Conservation (phyloP, 768 basidiomycete genomes). For the Xerocomellus amylosporus region DNA sequence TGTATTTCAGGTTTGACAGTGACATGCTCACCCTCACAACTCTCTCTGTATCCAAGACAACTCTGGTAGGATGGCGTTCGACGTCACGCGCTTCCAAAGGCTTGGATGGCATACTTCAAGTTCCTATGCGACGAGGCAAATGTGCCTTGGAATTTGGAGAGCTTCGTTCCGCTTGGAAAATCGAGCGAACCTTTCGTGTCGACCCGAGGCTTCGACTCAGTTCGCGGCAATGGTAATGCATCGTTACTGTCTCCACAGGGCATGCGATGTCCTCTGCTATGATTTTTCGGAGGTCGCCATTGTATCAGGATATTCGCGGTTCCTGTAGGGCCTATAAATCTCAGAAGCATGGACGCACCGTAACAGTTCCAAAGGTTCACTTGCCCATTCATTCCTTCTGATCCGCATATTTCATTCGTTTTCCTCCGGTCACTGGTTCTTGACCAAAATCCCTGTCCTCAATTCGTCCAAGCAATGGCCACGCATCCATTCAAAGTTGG, state of each 20-base stretch:
- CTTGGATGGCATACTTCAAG: too few species aligned
- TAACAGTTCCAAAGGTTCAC: not conserved
- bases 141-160: too few species aligned
- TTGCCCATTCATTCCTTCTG: not conserved
- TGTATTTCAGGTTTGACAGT: too few species aligned
- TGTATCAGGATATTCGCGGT: not conserved
- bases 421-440: constrained; percentile 9
- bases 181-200: too few species aligned
- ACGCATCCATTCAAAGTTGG: not conserved
- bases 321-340: constrained; percentile 4
- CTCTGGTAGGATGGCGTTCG: too few species aligned
- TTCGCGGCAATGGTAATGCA: not conserved
- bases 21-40: too few species aligned
- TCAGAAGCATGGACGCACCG: not conserved
- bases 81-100: too few species aligned
- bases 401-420: not conserved
- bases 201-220: not conserved
- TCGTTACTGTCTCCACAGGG: not conserved
- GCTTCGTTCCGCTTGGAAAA: too few species aligned
- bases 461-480: not conserved
- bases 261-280: not conserved
- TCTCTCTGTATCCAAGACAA: too few species aligned
- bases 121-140: too few species aligned
- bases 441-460: not conserved
- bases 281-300: not conserved